Evolutionary conservation across 78 protist species (phyloP).

Genomic region (Paratrimastix pyriformis): DNA sequence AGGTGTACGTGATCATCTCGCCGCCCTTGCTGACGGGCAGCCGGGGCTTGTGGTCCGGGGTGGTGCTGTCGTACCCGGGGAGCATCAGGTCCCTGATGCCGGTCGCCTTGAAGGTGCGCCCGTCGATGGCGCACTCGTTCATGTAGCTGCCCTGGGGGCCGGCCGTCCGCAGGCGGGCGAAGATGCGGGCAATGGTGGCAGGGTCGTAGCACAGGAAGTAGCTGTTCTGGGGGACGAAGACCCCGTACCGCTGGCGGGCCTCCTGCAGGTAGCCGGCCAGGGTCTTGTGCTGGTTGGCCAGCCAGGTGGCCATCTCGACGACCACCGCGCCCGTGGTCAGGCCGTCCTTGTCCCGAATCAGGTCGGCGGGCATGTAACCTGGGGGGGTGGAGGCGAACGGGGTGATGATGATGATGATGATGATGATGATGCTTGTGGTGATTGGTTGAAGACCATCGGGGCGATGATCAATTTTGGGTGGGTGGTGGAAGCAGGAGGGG

Average conservation of each 20-base stretch:
- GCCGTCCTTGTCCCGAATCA: slow-evolving; percentile 90
- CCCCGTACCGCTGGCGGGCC: slow-evolving; percentile 32
- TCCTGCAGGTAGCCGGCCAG: not conserved
- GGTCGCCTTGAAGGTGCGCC: not conserved
- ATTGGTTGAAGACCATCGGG: slow-evolving; percentile 69
- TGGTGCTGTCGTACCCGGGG: slow-evolving; percentile 51
- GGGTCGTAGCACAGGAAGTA: slow-evolving; percentile 71
- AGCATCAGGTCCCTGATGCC: not conserved
- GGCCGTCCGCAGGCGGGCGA: slow-evolving; percentile 15
- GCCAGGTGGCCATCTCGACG: slow-evolving; percentile 62
- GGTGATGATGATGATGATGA: too few relatives aligned
- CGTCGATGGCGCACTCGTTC: not conserved
- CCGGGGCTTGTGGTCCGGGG: slow-evolving; percentile 37
- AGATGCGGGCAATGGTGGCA: slow-evolving; percentile 45
- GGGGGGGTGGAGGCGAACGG: too few relatives aligned
- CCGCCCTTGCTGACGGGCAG: slow-evolving; percentile 35
- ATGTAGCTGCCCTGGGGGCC: not conserved
- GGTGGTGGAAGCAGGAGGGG: too few relatives aligned
- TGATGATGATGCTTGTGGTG: too few relatives aligned
- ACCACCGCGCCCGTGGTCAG: slow-evolving; percentile 64
- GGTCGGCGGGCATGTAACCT: slow-evolving; percentile 50
- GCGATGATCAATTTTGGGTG: slow-evolving; percentile 16
- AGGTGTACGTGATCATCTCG: slow-evolving; percentile 83
- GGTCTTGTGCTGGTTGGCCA: not conserved
- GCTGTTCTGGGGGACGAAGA: slow-evolving; percentile 14